Evolutionary conservation across 768 basidiomycete species (phyloP).

Genomic region (Lyophyllum atratum): DNA sequence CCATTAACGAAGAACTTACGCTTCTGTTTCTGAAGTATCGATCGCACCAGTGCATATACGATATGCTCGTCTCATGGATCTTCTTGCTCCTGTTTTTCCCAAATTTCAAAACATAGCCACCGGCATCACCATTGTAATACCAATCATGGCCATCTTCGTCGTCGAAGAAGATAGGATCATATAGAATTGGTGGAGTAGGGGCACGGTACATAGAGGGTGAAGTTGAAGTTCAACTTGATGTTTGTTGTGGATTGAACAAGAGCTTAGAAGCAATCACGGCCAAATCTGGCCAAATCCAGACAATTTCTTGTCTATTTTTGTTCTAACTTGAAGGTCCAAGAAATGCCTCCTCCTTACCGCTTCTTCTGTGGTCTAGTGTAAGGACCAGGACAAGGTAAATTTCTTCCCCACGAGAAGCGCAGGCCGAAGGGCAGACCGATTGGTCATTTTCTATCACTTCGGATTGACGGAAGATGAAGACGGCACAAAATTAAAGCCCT

Average conservation of each 20-base stretch:
- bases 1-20: neutral
- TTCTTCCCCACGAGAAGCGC: no score
- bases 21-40: neutral
- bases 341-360: no score
- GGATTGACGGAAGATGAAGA: neutral
- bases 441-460: no score
- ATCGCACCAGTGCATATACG: slow-evolving; percentile 11
- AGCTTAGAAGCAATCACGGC: neutral
- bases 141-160: neutral
- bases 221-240: neutral
- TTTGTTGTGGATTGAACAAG: neutral
- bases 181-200: neutral
- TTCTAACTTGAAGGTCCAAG: no score
- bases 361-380: no score
- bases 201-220: neutral
- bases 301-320: no score
- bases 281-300: no score
- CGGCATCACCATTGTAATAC: slow-evolving; percentile 3
- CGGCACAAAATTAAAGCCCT: no score
- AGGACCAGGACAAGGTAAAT: no score
- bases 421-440: no score
- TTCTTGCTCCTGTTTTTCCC: slow-evolving; percentile 4
- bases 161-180: neutral
- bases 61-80: slow-evolving; percentile 8
- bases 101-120: slow-evolving; percentile 3